Percentiles rank a stretch among this genome's conserved stretches.
Evolutionary conservation across 768 basidiomycete genomes (phyloP).

Genomic region (Cystobasidium tubakii): DNA sequence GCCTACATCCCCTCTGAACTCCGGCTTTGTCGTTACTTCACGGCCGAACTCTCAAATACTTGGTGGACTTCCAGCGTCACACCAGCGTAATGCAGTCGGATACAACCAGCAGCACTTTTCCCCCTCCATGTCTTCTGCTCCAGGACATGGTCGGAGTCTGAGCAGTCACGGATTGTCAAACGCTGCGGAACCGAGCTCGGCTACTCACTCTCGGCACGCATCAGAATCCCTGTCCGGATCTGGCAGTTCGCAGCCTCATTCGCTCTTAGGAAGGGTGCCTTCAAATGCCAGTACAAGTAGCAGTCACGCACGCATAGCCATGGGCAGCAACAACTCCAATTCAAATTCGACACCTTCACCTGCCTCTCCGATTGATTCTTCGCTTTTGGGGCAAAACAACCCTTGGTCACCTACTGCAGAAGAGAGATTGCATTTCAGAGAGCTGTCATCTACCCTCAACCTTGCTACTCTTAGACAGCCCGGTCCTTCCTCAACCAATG

Average conservation of each 20-base stretch:
- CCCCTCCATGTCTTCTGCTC: not conserved
- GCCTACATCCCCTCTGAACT: not conserved
- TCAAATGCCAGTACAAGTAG: constrained; percentile 8
- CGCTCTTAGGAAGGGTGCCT: not conserved
- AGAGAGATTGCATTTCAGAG: constrained; percentile 30
- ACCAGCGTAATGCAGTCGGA: not conserved
- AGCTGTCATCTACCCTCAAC: not conserved
- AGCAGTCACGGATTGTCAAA: not conserved
- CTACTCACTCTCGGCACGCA: constrained; percentile 2
- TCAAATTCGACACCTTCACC: constrained; percentile 11
- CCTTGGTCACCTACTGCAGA: constrained; percentile 26
- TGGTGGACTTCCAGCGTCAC: not conserved
- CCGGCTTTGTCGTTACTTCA: constrained; percentile 33
- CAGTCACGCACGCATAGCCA: not conserved
- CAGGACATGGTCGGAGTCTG: not conserved
- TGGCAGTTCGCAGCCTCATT: not conserved
- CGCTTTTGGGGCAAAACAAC: constrained; percentile 12
- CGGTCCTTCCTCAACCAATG: not conserved
- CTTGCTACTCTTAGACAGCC: not conserved
- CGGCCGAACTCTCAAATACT: constrained; percentile 4
- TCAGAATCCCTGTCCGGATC: not conserved
- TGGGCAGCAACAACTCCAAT: not conserved
- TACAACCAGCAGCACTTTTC: not conserved
- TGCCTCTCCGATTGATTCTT: constrained; percentile 12
- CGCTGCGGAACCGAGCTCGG: not conserved